Evolutionary conservation across 2,329 filamentous ascomycete species (phyloP).

Genomic region (Cladophialophora bantiana): DNA sequence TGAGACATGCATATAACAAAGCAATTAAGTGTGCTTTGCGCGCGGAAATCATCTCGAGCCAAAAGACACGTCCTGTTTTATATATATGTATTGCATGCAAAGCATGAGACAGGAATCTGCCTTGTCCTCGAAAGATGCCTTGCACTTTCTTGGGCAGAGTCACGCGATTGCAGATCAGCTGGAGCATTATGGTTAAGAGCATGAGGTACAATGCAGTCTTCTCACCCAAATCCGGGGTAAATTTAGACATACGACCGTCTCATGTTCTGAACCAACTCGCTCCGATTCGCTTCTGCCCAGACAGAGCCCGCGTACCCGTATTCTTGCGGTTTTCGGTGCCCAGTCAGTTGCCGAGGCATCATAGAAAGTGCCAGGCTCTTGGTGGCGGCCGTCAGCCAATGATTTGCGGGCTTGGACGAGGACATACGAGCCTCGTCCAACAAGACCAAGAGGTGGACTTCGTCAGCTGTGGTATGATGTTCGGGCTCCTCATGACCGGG

Average conservation of each 20-base stretch:
- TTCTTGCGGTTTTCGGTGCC: background rate
- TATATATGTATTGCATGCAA: background rate
- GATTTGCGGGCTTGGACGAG: background rate
- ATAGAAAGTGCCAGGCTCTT: background rate
- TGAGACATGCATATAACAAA: constrained; percentile 29
- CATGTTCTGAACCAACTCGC: background rate
- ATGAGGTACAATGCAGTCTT: background rate
- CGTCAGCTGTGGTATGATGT: background rate
- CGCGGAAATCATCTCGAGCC: constrained; percentile 10
- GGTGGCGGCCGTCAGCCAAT: constrained; percentile 2
- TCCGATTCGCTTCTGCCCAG: background rate
- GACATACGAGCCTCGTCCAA: constrained; percentile 1
- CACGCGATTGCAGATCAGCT: background rate
- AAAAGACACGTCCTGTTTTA: background rate
- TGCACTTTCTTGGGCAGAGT: background rate
- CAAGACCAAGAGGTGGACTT: background rate
- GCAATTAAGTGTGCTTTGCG: constrained; percentile 6
- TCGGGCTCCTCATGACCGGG: background rate
- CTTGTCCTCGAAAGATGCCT: constrained; percentile 5
- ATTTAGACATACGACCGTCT: constrained; percentile 8
- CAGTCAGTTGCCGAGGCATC: constrained; percentile 6
- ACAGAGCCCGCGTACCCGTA: background rate
- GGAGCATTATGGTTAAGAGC: background rate
- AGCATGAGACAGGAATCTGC: constrained; percentile 1
- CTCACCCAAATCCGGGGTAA: background rate